A percentile compares a stretch with the other conserved stretches of the same genome.
These are phyloP conservation scores for Debaryomyces prosopidis DNA, from an alignment of 805 yeast genomes.

Conservation along the genomic window DNA sequence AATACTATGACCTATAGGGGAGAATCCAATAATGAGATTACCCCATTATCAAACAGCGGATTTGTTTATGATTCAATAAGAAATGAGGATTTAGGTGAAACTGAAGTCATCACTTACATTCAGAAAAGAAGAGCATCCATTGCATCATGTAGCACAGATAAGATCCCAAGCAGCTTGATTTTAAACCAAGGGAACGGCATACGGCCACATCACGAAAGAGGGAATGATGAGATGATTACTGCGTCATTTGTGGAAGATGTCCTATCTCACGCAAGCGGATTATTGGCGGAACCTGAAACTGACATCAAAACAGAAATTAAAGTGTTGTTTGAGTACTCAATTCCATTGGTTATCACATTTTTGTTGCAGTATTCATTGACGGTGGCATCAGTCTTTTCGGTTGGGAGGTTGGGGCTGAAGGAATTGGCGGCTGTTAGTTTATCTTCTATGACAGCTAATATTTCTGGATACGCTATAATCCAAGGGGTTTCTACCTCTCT, in stretches of 20 bases:
- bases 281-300: constrained; percentile 46
- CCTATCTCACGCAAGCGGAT: constrained; percentile 1
- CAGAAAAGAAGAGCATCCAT: constrained; percentile 41
- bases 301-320: constrained; percentile 36
- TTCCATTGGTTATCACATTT: constrained; percentile 67
- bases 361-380: constrained; percentile 70
- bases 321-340: constrained; percentile 41
- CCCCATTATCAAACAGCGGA: not conserved
- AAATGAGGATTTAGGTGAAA: constrained; percentile 25
- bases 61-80: not conserved
- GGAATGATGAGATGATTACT: constrained; percentile 1
- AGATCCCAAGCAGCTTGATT: constrained; percentile 10
- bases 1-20: not conserved
- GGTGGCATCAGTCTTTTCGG: constrained; percentile 75
- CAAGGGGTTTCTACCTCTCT: constrained; percentile 79
- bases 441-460: constrained; percentile 77
- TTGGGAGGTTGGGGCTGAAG: constrained; percentile 68
- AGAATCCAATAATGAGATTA: not conserved
- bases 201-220: not conserved
- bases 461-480: constrained; percentile 71
- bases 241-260: constrained; percentile 1
- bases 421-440: constrained; percentile 77
- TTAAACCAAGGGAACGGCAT: not conserved
- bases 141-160: constrained; percentile 29
- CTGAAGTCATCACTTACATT: constrained; percentile 38